A percentile compares a stretch with the other conserved stretches of the same genome.
Conservation (phyloP, 306 rosid genomes). For the Begonia peltatifolia region DNA sequence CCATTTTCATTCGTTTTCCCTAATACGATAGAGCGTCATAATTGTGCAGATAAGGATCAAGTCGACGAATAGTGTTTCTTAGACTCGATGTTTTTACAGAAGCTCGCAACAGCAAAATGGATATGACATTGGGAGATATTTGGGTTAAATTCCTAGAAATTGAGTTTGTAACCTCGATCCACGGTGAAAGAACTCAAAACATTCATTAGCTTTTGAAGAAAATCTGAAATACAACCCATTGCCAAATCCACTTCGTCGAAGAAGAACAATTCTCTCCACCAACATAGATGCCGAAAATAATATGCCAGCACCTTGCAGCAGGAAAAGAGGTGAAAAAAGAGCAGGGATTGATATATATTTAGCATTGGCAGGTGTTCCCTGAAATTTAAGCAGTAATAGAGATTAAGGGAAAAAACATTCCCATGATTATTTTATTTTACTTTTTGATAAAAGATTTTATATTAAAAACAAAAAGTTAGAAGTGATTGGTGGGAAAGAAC, state of each 20-base stretch:
- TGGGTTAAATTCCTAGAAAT: no score
- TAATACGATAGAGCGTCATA: no score
- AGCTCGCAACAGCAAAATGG: no score
- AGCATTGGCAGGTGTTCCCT: slow-evolving; percentile 76
- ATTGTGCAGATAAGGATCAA: no score
- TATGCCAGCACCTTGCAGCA: slow-evolving; percentile 74
- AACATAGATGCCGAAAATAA: slow-evolving; percentile 56
- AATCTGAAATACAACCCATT: slow-evolving; percentile 50
- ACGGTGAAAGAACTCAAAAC: slow-evolving; percentile 82
- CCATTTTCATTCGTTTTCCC: no score
- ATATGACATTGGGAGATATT: no score
- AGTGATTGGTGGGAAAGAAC: no score
- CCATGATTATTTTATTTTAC: slow-evolving; percentile 3
- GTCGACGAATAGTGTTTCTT: no score
- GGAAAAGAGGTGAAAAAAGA: slow-evolving; percentile 72
- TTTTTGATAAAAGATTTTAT: no score
- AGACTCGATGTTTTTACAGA: no score
- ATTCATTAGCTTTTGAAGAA: slow-evolving; percentile 67
- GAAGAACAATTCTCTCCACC: slow-evolving; percentile 63
- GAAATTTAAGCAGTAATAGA: slow-evolving; percentile 17
- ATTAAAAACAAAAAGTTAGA: no score
- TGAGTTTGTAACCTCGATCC: slow-evolving; percentile 58
- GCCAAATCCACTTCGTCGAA: slow-evolving; percentile 45
- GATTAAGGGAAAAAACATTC: background rate
- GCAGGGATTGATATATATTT: slow-evolving; percentile 50